These are phyloP conservation scores for Hemileccinum rubropunctum DNA, from an alignment of 768 basidiomycete genomes.

Conservation along the genomic window DNA sequence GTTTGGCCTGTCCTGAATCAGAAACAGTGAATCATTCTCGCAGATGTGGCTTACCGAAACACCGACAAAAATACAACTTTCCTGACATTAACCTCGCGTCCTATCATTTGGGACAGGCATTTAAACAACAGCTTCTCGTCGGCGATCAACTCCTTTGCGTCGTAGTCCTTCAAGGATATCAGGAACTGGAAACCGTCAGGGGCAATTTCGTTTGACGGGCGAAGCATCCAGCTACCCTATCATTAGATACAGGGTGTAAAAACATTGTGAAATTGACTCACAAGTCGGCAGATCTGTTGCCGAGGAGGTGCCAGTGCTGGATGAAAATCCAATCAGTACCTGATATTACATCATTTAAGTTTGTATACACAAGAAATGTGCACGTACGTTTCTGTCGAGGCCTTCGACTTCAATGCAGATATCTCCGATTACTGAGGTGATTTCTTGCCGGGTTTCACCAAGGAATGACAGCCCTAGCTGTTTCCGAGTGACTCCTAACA, in stretches of 20 bases:
- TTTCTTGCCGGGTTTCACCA: conserved; percentile 35
- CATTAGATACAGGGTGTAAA: not conserved
- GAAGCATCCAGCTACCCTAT: conserved; percentile 1
- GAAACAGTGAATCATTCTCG: too few species aligned
- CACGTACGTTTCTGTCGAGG: conserved; percentile 27
- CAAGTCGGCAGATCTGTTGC: conserved; percentile 3
- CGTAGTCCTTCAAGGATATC: conserved; percentile 2
- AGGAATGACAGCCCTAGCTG: conserved; percentile 40
- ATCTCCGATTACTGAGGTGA: conserved; percentile 35
- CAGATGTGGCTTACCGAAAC: too few species aligned
- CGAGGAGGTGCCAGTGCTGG: too few species aligned
- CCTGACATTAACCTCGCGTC: conserved; percentile 31
- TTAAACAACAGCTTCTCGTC: conserved; percentile 29
- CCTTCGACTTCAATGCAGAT: conserved; percentile 32
- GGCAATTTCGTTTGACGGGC: conserved; percentile 15
- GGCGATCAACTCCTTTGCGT: conserved; percentile 14
- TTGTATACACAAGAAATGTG: not conserved
- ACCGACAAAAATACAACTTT: conserved; percentile 15
- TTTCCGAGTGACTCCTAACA: conserved; percentile 36
- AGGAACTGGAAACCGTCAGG: conserved; percentile 22
- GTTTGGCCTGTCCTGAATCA: conserved; percentile 29
- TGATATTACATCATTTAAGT: too few species aligned
- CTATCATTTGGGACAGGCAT: conserved; percentile 27
- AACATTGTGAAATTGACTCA: not conserved
- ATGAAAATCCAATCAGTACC: not conserved